Evolutionary conservation across 352 stramenopile genomes (phyloP), one percentile per base, ranked within the genome.

Genomic region (Pythium rhizo-oryzae): DNA sequence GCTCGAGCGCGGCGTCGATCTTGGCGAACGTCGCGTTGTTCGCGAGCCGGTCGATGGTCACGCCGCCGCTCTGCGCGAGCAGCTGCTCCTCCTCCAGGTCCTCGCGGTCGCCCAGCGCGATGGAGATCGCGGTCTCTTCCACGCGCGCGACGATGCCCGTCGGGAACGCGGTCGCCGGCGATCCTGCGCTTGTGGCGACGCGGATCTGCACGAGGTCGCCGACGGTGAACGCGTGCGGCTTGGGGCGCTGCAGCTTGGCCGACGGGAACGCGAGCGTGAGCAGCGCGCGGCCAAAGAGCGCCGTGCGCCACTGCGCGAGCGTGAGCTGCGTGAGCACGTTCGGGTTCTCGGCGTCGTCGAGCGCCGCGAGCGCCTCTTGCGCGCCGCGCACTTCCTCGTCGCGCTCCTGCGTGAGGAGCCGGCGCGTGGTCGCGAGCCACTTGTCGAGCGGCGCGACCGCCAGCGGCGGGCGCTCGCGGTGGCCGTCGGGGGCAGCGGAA

Each of bases 11-110:
- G 30, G 62, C 75, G 0, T 76, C 77, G 51, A 96, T 72, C 65
- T 96, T 96, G 47, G 75, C 51, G 61, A 93, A 94, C 13, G 89
- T 97, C 19, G 87, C 87, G 52, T 93, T 93, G 72, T 96, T 97
- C 33, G 89, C 85, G 12, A 97, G 69, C 37, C 87, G 81, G 59
- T 97, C 90, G 23, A 97, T 69, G 19, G 85, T 88, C 4, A 94
- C 59, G 0, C 23, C 47, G 46, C 43, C 52, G 47, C 13, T 61
- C 24, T 74, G 62, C 8, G 58, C 35, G 11, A 81, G 56, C 39
- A 87, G 57, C 13, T 84, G 72, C 41, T 80, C 63, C 52, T 85
- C 80, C 7, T 93, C 84, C 33, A 85, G 62, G 13, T 91, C 79
- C 11, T 93, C 70, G 4, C 86, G 70, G 11, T 80, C 77, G 47